Base-by-base conservation (phyloP, 2,329 filamentous ascomycete genomes). In the Teratosphaeria pseudoeucalypti region DNA sequence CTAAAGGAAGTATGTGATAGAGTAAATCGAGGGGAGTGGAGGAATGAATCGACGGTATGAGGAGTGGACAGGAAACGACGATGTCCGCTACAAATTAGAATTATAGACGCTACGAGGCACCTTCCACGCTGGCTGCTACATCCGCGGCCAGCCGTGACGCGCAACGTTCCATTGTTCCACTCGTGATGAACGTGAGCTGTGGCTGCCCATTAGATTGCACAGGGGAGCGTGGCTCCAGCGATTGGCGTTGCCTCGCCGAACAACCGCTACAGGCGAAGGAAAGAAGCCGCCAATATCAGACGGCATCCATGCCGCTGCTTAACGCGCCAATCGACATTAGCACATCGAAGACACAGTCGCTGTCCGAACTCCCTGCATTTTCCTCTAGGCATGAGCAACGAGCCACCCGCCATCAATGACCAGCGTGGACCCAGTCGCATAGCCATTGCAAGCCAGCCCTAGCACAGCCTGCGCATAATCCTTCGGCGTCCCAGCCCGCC, bases 381-480 rank as follows among this genome's bases (percentile, higher is more conserved):
- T 14, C 7, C 3, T 54, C 57, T 47, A 70, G 16, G 67, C 66
- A 59, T 69, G 67, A 9, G 67, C 68, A 53, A 70, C 57, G 56
- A 89, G 69, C 63, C 84, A 78, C 0, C 84, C 85, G 47, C 85
- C 85, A 67, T 89, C 86, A 1, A 83, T 76, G 3, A 87, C 73
- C 54, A 87, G 74, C 19, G 85, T 79, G 58, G 79, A 80, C 2
- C 85, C 86, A 69, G 87, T 88, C 62, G 81, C 76, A 70, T 86
- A 88, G 9, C 82, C 78, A 52, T 81, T 78, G 4, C 85, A 85
- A 61, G 81, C 69, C 43, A 71, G 68, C 54, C 67, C 76, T 49
- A 85, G 76, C 29, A 80, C 79, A 19, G 84, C 74, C 2, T 85
- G 85, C 27, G 87, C 78, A 62, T 71, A 77, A 70, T 26, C 74